Evolutionary conservation across 108 stramenopile genomes (phyloP).

Genomic region (Thalassiosira profunda): DNA sequence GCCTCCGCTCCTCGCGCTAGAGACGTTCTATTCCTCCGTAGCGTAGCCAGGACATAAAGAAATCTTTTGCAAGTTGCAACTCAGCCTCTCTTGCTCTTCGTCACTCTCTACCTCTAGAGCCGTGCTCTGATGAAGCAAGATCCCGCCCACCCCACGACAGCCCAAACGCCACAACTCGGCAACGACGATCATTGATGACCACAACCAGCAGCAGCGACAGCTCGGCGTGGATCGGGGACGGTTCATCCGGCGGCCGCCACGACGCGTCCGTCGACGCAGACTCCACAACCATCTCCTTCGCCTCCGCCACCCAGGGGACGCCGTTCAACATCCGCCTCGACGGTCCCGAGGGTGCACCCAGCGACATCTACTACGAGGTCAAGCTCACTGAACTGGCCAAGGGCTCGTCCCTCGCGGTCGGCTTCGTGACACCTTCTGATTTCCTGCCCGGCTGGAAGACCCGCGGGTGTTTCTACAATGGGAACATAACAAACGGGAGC

Average conservation of each 20-base stretch:
- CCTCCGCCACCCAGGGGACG: constrained; percentile 20
- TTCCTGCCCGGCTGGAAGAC: constrained; percentile 58
- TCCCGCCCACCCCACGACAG: no score
- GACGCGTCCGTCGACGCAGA: not conserved
- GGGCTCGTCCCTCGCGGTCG: constrained; percentile 31
- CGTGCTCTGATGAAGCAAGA: no score
- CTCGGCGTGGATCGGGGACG: constrained; percentile 26
- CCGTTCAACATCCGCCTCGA: constrained; percentile 36
- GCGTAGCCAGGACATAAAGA: no score
- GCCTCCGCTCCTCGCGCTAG: no score
- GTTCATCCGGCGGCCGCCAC: constrained; percentile 4
- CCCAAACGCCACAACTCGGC: no score
- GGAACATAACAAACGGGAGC: constrained; percentile 62
- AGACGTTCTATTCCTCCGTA: no score
- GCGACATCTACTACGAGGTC: constrained; percentile 26
- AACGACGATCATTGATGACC: no score
- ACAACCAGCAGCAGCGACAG: not conserved
- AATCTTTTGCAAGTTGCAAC: no score
- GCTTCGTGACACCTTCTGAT: constrained; percentile 38
- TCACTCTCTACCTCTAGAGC: no score
- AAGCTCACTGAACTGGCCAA: constrained; percentile 3
- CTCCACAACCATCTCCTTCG: constrained; percentile 8
- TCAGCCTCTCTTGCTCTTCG: no score
- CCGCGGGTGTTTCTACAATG: constrained; percentile 70
- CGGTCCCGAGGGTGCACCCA: not conserved